These are phyloP conservation scores for Metschnikowia cubensis DNA, from an alignment of 805 yeast genomes.

Conservation along the genomic window DNA sequence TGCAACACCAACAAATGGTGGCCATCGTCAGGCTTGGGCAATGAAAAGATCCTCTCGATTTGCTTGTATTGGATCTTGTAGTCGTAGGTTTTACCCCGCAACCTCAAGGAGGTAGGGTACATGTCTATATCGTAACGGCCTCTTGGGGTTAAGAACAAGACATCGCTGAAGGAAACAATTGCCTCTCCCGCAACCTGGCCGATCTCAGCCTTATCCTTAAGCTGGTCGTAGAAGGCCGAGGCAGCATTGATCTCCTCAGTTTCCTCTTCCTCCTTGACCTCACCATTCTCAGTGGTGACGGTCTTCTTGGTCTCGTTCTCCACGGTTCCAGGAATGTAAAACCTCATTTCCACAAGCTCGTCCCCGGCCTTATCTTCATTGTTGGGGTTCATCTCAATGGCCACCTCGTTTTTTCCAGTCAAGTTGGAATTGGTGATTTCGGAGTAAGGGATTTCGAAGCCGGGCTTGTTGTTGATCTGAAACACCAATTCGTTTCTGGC, in stretches of 20 bases:
- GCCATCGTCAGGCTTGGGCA: slow-evolving; percentile 92
- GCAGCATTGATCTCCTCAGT: slow-evolving; percentile 65
- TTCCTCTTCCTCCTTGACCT: slow-evolving; percentile 33
- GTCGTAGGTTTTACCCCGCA: slow-evolving; percentile 97
- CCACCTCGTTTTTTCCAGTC: slow-evolving; percentile 90
- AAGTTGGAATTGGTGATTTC: slow-evolving; percentile 80
- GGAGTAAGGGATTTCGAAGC: slow-evolving; percentile 84
- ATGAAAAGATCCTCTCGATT: slow-evolving; percentile 82
- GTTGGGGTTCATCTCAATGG: slow-evolving; percentile 72
- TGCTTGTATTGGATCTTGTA: slow-evolving; percentile 90
- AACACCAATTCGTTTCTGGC: slow-evolving; percentile 89
- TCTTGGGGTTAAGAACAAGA: slow-evolving; percentile 92
- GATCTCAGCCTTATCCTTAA: slow-evolving; percentile 89
- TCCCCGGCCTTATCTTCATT: slow-evolving; percentile 77
- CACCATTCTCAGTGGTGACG: slow-evolving; percentile 25
- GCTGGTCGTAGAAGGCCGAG: slow-evolving; percentile 78
- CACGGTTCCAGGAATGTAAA: slow-evolving; percentile 86
- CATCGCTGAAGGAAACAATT: slow-evolving; percentile 86
- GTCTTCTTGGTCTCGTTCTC: slow-evolving; percentile 43
- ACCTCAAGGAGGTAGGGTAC: slow-evolving; percentile 79
- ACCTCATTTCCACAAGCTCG: slow-evolving; percentile 90
- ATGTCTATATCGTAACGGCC: slow-evolving; percentile 97
- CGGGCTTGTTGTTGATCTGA: slow-evolving; percentile 80
- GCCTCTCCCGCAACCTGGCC: slow-evolving; percentile 95
- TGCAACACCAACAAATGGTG: slow-evolving; percentile 86